phyloP scores from a whole-genome alignment of 129 eudicot species.

The Centrapalus pauciflorus region DNA sequence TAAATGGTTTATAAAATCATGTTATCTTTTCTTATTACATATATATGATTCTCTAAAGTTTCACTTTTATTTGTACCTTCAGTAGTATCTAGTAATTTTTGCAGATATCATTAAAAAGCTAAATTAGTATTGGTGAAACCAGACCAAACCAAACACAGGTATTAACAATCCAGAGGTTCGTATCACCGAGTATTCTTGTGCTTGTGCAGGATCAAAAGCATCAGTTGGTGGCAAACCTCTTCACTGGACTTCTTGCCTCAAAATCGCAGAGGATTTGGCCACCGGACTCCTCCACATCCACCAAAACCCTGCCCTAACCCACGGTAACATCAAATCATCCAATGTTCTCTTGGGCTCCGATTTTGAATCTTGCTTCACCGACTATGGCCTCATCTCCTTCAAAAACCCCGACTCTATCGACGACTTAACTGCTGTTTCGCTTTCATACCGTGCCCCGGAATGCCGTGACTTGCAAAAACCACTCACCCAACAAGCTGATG shows the following conservation, averaged over 20 bases:
- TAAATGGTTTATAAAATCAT: too few species aligned
- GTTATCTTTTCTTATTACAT: too few species aligned
- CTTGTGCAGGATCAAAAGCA: slow-evolving; percentile 63
- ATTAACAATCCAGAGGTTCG: too few species aligned
- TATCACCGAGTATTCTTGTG: neutral
- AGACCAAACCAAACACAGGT: too few species aligned
- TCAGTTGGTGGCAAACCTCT: slow-evolving; percentile 79
- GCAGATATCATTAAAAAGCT: too few species aligned
- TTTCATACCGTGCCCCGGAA: slow-evolving; percentile 77
- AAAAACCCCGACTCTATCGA: slow-evolving; percentile 50
- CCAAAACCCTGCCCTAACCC: slow-evolving; percentile 57
- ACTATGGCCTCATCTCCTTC: slow-evolving; percentile 57
- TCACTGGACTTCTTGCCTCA: slow-evolving; percentile 96
- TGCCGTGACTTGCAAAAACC: slow-evolving; percentile 41
- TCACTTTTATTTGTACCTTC: too few species aligned
- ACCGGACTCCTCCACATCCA: slow-evolving; percentile 80
- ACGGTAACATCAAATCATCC: slow-evolving; percentile 81
- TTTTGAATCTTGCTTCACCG: slow-evolving; percentile 88
- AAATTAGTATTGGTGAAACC: too few species aligned
- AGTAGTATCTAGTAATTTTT: too few species aligned
- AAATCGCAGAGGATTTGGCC: slow-evolving; percentile 90
- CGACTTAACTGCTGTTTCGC: slow-evolving; percentile 52
- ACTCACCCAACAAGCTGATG: slow-evolving; percentile 64
- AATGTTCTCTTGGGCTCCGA: slow-evolving; percentile 80
- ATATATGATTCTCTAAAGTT: too few species aligned